Percentiles rank a stretch among this genome's conserved stretches.
Conservation (phyloP, 352 stramenopile genomes). For the Halophytophthora polymorphica region DNA sequence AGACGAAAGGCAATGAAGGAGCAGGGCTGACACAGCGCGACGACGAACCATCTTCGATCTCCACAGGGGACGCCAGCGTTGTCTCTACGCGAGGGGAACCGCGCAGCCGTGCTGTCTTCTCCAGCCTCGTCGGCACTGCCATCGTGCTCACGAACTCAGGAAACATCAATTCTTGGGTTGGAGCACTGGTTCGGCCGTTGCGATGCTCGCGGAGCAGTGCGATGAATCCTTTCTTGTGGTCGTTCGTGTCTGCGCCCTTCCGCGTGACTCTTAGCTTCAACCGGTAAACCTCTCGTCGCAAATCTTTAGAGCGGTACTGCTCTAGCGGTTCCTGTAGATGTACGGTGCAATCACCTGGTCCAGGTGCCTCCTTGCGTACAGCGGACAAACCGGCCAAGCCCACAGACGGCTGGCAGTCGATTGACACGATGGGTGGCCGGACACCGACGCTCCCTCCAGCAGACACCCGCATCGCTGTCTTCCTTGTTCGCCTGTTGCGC, state of each 20-base stretch:
- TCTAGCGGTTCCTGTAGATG: constrained; percentile 32
- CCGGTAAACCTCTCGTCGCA: constrained; percentile 34
- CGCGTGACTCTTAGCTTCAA: constrained; percentile 32
- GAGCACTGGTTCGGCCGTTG: neutral
- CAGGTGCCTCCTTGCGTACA: neutral
- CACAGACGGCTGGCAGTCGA: neutral
- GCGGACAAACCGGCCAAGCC: neutral
- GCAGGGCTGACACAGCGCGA: neutral
- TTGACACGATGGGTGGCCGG: neutral
- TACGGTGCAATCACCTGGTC: neutral
- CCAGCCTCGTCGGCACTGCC: too few relatives aligned
- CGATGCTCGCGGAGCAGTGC: constrained; percentile 24
- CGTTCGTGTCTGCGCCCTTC: constrained; percentile 21
- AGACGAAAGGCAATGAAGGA: neutral
- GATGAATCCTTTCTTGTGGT: constrained; percentile 41
- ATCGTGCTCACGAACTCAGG: too few relatives aligned
- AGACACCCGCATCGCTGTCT: neutral
- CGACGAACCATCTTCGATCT: too few relatives aligned
- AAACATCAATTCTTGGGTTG: too few relatives aligned
- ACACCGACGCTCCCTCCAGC: neutral
- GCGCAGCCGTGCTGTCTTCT: too few relatives aligned
- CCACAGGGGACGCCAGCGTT: too few relatives aligned
- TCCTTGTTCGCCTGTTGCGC: neutral
- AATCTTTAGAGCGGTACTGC: constrained; percentile 23
- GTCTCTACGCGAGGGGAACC: too few relatives aligned